These are phyloP conservation scores for Globisporangium canariense DNA, from an alignment of 352 stramenopile genomes.

Conservation along the genomic window DNA sequence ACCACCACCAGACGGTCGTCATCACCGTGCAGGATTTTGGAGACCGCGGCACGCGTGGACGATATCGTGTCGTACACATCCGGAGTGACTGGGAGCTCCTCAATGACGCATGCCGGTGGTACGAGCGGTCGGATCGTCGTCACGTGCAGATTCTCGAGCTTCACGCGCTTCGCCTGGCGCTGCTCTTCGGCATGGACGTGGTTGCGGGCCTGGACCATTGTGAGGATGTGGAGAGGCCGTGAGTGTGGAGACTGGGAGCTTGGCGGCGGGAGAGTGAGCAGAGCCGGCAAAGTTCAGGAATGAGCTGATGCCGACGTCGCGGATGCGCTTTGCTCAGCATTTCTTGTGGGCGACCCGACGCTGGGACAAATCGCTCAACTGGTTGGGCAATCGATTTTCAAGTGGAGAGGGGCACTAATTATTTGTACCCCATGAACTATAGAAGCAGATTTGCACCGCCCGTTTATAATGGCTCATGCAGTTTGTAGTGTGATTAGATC, in stretches of 20 bases:
- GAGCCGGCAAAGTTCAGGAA: conserved; percentile 24
- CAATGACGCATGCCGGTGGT: conserved; percentile 75
- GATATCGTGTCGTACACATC: conserved; percentile 69
- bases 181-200: conserved; percentile 28
- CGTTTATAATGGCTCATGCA: not conserved
- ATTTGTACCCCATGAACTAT: not conserved
- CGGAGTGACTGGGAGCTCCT: conserved; percentile 80
- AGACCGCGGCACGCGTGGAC: conserved; percentile 53
- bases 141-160: conserved; percentile 69
- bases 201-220: conserved; percentile 27
- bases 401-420: not conserved
- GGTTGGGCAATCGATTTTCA: conserved; percentile 5
- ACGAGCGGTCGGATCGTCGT: conserved; percentile 79
- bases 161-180: conserved; percentile 52
- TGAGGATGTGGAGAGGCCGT: conserved; percentile 12
- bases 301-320: conserved; percentile 11
- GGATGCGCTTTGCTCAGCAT: not conserved
- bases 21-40: conserved; percentile 62
- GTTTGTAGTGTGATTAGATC: no score
- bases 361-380: not conserved
- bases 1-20: conserved; percentile 84
- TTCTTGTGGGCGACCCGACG: not conserved
- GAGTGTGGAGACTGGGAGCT: not conserved
- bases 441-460: not conserved
- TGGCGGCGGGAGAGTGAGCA: not conserved